A percentile compares a stretch with the other conserved stretches of the same genome.
phyloP scores from a whole-genome alignment of 2,329 filamentous ascomycete species.

The Hyphodiscus sp. region DNA sequence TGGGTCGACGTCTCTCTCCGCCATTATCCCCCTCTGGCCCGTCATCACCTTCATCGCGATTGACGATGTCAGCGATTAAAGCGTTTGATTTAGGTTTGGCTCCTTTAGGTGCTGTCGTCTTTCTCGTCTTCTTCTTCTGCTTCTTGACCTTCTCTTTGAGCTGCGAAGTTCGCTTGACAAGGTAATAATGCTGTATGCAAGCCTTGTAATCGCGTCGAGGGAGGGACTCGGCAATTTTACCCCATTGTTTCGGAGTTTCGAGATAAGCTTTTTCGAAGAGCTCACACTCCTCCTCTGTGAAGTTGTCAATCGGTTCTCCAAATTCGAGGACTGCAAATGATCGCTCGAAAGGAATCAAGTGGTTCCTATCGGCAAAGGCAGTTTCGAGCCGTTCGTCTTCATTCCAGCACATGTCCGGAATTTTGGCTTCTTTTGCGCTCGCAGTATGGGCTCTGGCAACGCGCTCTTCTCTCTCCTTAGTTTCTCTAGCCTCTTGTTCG shows the following conservation, averaged over 20 bases:
- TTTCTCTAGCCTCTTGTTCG: slow-evolving; percentile 62
- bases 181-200: slow-evolving; percentile 82
- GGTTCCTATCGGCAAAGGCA: slow-evolving; percentile 59
- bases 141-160: slow-evolving; percentile 71
- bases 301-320: slow-evolving; percentile 67
- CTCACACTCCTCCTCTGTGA: slow-evolving; percentile 62
- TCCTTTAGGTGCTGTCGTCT: slow-evolving; percentile 46
- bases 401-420: slow-evolving; percentile 64
- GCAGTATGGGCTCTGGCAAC: slow-evolving; percentile 64
- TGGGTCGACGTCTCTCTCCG: slow-evolving; percentile 53
- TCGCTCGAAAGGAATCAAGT: slow-evolving; percentile 56
- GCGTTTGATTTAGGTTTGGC: slow-evolving; percentile 55
- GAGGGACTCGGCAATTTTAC: slow-evolving; percentile 63
- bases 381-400: slow-evolving; percentile 51
- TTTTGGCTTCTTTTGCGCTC: slow-evolving; percentile 68
- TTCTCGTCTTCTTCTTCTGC: slow-evolving; percentile 42
- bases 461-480: slow-evolving; percentile 57
- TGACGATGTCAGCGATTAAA: slow-evolving; percentile 61
- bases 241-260: slow-evolving; percentile 77
- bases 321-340: slow-evolving; percentile 67
- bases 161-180: slow-evolving; percentile 67
- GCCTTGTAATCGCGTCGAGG: slow-evolving; percentile 66
- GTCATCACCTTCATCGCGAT: slow-evolving; percentile 33
- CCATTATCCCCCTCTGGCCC: slow-evolving; percentile 39
- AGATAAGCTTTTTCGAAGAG: slow-evolving; percentile 70